phyloP scores from a whole-genome alignment of 2,329 filamentous ascomycete species.

The Aspergillus novoparasiticus region DNA sequence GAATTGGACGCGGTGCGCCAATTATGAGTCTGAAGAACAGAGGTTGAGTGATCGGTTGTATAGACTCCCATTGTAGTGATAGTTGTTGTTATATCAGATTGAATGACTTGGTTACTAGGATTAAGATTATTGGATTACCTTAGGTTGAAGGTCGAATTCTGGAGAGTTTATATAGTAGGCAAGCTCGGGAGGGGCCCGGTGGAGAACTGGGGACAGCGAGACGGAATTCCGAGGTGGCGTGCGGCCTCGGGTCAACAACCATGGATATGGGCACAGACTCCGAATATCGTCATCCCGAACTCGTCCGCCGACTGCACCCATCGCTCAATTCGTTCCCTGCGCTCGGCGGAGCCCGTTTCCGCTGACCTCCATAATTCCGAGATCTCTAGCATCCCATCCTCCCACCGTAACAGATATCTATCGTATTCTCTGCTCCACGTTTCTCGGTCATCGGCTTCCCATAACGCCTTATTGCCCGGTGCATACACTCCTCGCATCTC shows the following conservation, averaged over 20 bases:
- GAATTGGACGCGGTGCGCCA: conserved; percentile 41
- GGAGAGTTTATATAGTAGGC: neutral
- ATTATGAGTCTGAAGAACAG: conserved; percentile 39
- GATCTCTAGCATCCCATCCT: conserved; percentile 45
- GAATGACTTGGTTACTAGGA: neutral
- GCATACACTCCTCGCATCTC: conserved; percentile 52
- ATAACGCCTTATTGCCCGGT: conserved; percentile 47
- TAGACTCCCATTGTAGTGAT: conserved; percentile 29
- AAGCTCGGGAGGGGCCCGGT: neutral
- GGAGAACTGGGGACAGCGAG: neutral
- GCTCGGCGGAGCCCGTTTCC: conserved; percentile 31
- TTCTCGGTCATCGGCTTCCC: conserved; percentile 42
- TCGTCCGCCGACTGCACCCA: conserved; percentile 58
- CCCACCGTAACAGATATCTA: conserved; percentile 46
- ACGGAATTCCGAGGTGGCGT: neutral
- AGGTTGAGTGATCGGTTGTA: conserved; percentile 42
- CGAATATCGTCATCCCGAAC: conserved; percentile 58
- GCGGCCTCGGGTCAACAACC: conserved; percentile 23
- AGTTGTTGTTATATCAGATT: neutral
- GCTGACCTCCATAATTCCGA: conserved; percentile 56
- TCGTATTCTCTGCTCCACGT: conserved; percentile 52
- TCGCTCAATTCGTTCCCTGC: conserved; percentile 45
- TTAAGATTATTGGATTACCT: neutral
- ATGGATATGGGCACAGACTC: conserved; percentile 34
- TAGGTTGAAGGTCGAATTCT: neutral